Conservation (phyloP, 768 basidiomycete genomes). For the Butyriboletus loyo region DNA sequence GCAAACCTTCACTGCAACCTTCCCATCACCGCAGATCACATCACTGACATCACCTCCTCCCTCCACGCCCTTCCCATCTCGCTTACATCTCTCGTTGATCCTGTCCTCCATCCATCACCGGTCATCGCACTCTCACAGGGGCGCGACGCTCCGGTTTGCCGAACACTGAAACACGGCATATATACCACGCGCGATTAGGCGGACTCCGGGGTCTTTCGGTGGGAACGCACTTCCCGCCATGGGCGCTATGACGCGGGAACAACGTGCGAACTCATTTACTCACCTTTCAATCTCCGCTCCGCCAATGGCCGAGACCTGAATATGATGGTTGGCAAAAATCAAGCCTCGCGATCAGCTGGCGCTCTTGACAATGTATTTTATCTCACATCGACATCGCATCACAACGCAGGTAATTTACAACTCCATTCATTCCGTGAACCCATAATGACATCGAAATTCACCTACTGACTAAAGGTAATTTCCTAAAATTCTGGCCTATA, state of each 20-base stretch:
- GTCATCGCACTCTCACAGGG: neutral
- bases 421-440: too few relatives aligned
- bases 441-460: too few relatives aligned
- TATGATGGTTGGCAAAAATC: too few relatives aligned
- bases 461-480: neutral
- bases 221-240: neutral
- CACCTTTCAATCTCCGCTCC: slow-evolving; percentile 13
- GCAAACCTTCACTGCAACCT: too few relatives aligned
- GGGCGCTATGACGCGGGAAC: neutral
- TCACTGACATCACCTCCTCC: slow-evolving; percentile 15
- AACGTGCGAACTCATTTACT: too few relatives aligned
- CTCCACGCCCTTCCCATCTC: neutral
- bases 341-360: too few relatives aligned
- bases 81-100: neutral
- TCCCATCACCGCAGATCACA: slow-evolving; percentile 20
- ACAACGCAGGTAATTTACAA: too few relatives aligned
- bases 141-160: neutral
- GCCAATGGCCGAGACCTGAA: too few relatives aligned
- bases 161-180: neutral
- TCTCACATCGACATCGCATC: too few relatives aligned
- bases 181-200: neutral
- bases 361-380: too few relatives aligned
- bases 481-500: neutral
- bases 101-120: neutral
- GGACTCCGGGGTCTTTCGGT: slow-evolving; percentile 1